These are phyloP conservation scores for Vigna nakashimae DNA, from an alignment of 306 rosid genomes.

Conservation along the genomic window DNA sequence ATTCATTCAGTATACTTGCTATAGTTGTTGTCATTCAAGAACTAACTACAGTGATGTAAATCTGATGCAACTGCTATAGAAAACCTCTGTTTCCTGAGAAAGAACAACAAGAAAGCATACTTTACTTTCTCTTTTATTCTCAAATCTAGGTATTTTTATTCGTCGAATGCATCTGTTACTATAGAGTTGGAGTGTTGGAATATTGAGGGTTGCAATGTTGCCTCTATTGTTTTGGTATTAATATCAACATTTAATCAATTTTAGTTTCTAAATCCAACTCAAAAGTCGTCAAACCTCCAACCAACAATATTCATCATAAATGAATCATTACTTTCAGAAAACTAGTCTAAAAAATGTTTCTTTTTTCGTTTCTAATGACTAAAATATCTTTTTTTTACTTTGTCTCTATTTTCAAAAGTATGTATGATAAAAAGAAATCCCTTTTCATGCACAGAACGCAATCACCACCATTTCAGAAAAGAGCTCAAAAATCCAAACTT, in stretches of 20 bases:
- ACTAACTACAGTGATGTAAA: too few relatives aligned
- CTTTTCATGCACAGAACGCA: background rate
- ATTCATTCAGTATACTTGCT: too few relatives aligned
- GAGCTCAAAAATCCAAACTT: background rate
- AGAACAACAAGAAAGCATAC: too few relatives aligned
- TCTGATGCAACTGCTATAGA: too few relatives aligned
- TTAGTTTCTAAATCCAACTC: slow-evolving; percentile 15
- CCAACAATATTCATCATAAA: too few relatives aligned
- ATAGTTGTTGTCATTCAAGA: too few relatives aligned
- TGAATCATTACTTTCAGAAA: background rate
- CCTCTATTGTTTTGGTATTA: background rate
- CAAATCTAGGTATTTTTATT: too few relatives aligned
- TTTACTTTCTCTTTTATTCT: too few relatives aligned
- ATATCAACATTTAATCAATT: slow-evolving; percentile 20
- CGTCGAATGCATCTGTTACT: too few relatives aligned
- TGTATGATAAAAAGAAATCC: background rate
- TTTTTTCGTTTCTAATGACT: background rate
- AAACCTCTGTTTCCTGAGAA: too few relatives aligned
- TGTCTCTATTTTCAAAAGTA: background rate
- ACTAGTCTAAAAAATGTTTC: background rate
- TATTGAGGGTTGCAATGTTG: too few relatives aligned
- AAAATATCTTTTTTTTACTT: background rate
- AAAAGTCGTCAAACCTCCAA: background rate
- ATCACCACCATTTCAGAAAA: slow-evolving; percentile 10
- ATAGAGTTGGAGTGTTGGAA: too few relatives aligned